Evolutionary conservation across 225 moss, liverwort and hornwort species (phyloP), one percentile per base, ranked within the genome.

Genomic region (Sphagnum contortum): DNA sequence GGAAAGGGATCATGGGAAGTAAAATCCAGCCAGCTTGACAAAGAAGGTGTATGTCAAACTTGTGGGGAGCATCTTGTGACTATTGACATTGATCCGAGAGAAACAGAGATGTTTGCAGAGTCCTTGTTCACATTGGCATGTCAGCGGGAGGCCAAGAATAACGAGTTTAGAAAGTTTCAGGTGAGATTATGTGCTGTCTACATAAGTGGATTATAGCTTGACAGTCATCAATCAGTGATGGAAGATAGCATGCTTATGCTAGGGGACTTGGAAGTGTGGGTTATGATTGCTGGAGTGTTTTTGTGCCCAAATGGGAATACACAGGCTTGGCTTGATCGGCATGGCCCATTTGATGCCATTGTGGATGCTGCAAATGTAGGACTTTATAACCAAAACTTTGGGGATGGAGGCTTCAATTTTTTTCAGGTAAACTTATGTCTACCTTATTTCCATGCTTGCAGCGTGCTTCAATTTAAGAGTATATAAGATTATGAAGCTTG

Each of bases 311-410:
- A 29, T 29, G 29, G 29, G 49, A 55, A 64, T 58, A 66, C 80
- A 69, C 87, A 98, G 92, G 90, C 77, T 59, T 98, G 96, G 96
- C 80, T 92, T 61, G 88, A 89, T 60, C 71, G 73, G 49, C 71
- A 89, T 72, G 96, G 87, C 12, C 96, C 96, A 49, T 93, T 87
- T 73, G 96, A 89, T 81, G 81, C 83, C 13, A 89, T 98, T 60
- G 82, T 98, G 60, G 92, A 98, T 71, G 96, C 90, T 66, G 92
- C 96, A 60, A 98, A 98, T 59, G 73, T 98, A 48, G 96, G 92
- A 3, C 71, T 98, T 47, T 92, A 81, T 50, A 92, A 93, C 69
- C 96, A 98, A 70, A 98, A 98, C 62, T 98, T 90, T 75, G 73
- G 79, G 50, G 81, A 91, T 75, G 88, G 92, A 67, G 92, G 96